These are phyloP conservation scores for Euphrasia arctica DNA, from an alignment of 305 asterid species.

Conservation along the genomic window DNA sequence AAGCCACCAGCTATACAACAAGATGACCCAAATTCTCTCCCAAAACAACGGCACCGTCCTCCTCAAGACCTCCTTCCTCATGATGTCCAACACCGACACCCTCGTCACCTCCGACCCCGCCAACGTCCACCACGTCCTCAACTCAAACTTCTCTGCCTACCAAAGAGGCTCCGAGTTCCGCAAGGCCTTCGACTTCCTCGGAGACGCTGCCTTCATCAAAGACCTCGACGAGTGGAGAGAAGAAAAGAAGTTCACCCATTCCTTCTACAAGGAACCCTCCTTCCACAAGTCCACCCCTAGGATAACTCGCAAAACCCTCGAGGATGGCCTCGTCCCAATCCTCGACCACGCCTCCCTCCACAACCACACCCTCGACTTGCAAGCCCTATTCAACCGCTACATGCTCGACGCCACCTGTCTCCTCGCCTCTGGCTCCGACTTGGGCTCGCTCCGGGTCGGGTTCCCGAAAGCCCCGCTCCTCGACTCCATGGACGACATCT, in stretches of 20 bases:
- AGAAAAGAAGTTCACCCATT: constrained; percentile 45
- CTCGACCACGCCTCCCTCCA: constrained; percentile 34
- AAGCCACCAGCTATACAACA: constrained; percentile 37
- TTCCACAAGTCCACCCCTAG: constrained; percentile 37
- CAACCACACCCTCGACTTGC: constrained; percentile 36
- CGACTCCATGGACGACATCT: constrained; percentile 52
- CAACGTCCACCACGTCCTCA: constrained; percentile 41
- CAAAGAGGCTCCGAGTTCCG: constrained; percentile 44
- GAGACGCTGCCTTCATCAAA: constrained; percentile 39
- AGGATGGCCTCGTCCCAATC: constrained; percentile 48
- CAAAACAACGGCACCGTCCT: constrained; percentile 37
- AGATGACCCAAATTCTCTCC: constrained; percentile 32
- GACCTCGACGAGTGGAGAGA: constrained; percentile 43
- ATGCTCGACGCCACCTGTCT: constrained; percentile 54
- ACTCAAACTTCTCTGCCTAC: constrained; percentile 36
- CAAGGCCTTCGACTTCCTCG: constrained; percentile 41
- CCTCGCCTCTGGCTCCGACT: constrained; percentile 49
- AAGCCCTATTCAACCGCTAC: constrained; percentile 41
- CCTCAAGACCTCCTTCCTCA: constrained; percentile 33
- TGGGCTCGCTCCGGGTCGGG: constrained; percentile 39
- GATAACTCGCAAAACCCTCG: constrained; percentile 27
- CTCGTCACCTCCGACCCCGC: constrained; percentile 39
- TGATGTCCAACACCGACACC: constrained; percentile 23
- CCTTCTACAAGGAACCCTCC: constrained; percentile 31
- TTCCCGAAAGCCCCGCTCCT: constrained; percentile 39